A percentile compares a stretch with the other conserved stretches of the same genome.
These are phyloP conservation scores for Clarireedia homoeocarpa DNA, from an alignment of 2,329 filamentous ascomycete species.

Conservation along the genomic window DNA sequence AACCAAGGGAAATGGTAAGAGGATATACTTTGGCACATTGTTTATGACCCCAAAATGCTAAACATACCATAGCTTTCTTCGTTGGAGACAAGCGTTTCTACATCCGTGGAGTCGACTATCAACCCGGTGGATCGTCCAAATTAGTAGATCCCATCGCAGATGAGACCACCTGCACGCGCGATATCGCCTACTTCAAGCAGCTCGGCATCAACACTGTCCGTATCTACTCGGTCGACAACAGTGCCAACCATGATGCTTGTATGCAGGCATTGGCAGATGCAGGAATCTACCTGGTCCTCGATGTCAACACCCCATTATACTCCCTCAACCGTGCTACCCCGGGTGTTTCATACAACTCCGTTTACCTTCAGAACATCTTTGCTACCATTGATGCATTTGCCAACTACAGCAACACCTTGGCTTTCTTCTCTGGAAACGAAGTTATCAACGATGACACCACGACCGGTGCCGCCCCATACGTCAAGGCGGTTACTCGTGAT, in stretches of 20 bases:
- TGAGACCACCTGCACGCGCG: constrained; percentile 49
- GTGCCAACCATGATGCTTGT: constrained; percentile 57
- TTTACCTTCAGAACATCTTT: constrained; percentile 64
- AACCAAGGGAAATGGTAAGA: constrained; percentile 28
- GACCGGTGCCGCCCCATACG: constrained; percentile 44
- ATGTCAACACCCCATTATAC: constrained; percentile 67
- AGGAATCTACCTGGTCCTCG: constrained; percentile 66
- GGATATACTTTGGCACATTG: not conserved
- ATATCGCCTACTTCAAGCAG: constrained; percentile 59
- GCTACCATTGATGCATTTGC: constrained; percentile 62
- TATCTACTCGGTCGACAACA: constrained; percentile 68
- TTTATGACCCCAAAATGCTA: not conserved
- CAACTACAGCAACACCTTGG: constrained; percentile 59
- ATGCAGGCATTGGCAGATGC: constrained; percentile 59
- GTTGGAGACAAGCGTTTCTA: constrained; percentile 37
- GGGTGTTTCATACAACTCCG: constrained; percentile 56
- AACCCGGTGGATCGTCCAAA: constrained; percentile 50
- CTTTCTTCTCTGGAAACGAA: constrained; percentile 55
- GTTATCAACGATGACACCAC: constrained; percentile 48
- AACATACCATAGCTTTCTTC: constrained; percentile 24
- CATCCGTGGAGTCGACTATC: constrained; percentile 57
- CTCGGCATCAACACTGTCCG: constrained; percentile 66
- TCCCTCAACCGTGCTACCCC: constrained; percentile 58
- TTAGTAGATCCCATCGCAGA: constrained; percentile 58
- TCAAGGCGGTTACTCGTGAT: constrained; percentile 52